Base-by-base conservation (phyloP, 2,329 filamentous ascomycete genomes). In the Clarireedia sp. region DNA sequence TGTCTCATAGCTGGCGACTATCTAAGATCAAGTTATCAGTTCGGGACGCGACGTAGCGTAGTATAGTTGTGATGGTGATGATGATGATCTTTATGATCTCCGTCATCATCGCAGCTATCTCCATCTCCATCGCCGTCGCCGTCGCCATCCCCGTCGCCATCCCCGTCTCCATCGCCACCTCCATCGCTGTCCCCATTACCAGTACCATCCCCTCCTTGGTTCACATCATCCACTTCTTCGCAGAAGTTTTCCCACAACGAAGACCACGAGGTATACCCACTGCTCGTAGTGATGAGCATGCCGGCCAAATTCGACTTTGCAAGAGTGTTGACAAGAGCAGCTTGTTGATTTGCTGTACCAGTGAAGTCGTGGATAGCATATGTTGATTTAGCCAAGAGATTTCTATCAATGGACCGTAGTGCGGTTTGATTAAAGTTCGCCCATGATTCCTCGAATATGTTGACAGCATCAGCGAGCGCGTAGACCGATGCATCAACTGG, bases 361-460 rank as follows among this genome's bases (percentile, higher is more conserved):
- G 54, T 56, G n/a, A 64, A 63, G 49, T 60, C 57, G 38, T 64
- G 58, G 33, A 64, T 61, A 14, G 61, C 41, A 45, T 54, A 58
- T 1, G 59, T 60, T 10, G 61, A 63, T 51, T 59, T 60, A 8
- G 44, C 44, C 9, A 51, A 37, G 14, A 61, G 19, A n/a, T 57
- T 46, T 23, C 21, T 45, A 12, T 52, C 41, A 14, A 60, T n/a
- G 14, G 24, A 46, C 14, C 29, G 47, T 21, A 63, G 19, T n/a
- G 45, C 23, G 9, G 55, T 47, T 5, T 55, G 7, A 19, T 63
- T 60, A 52, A 61, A 63, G 2, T 54, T 56, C 23, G 53, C 50
- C 46, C 41, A 50, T 37, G 45, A 29, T 10, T 43, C 52, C 23
- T 64, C 62, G 43, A 61, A 64, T 19, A 64, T 49, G 19, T 60